A percentile compares a stretch with the other conserved stretches of the same genome.
Evolutionary conservation across 768 basidiomycete species (phyloP).

Genomic region (Tulasnella calospora): DNA sequence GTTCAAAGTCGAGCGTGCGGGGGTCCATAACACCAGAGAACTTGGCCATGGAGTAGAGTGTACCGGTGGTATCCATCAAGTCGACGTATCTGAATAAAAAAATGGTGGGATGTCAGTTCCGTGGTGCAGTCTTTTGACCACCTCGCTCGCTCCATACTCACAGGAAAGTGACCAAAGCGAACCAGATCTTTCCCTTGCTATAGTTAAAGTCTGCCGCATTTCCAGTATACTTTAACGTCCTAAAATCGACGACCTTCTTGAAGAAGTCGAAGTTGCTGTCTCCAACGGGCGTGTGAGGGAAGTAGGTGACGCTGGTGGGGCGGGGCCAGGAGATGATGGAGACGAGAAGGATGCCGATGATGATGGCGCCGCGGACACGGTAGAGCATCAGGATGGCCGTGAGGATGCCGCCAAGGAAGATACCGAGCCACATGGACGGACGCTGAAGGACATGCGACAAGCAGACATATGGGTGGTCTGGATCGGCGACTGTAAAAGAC

Average conservation of each 20-base stretch:
- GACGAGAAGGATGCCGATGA: conserved; percentile 78
- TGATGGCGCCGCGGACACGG: conserved; percentile 75
- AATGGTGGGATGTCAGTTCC: neutral
- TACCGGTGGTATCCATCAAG: conserved; percentile 50
- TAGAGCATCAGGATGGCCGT: conserved; percentile 80
- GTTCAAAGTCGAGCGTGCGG: conserved; percentile 80
- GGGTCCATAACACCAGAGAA: conserved; percentile 81
- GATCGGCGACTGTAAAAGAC: conserved; percentile 42
- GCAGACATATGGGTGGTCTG: conserved; percentile 56
- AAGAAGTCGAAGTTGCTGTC: conserved; percentile 76
- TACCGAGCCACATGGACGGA: conserved; percentile 84
- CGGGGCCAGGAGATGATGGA: conserved; percentile 85
- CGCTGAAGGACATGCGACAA: conserved; percentile 56
- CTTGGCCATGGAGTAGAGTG: conserved; percentile 85
- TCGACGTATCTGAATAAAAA: conserved; percentile 26
- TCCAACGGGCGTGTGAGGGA: conserved; percentile 66
- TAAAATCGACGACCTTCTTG: conserved; percentile 77
- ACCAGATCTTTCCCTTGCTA: conserved; percentile 73
- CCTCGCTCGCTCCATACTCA: conserved; percentile 53
- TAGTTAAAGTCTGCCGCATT: conserved; percentile 52
- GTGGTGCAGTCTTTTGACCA: neutral
- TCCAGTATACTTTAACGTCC: conserved; percentile 55
- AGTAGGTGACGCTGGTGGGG: conserved; percentile 71
- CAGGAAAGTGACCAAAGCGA: conserved; percentile 81
- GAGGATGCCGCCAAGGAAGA: conserved; percentile 75